A percentile compares a stretch with the other conserved stretches of the same genome.
Conservation (phyloP, 257 asterid genomes). For the Petunia axillaris region DNA sequence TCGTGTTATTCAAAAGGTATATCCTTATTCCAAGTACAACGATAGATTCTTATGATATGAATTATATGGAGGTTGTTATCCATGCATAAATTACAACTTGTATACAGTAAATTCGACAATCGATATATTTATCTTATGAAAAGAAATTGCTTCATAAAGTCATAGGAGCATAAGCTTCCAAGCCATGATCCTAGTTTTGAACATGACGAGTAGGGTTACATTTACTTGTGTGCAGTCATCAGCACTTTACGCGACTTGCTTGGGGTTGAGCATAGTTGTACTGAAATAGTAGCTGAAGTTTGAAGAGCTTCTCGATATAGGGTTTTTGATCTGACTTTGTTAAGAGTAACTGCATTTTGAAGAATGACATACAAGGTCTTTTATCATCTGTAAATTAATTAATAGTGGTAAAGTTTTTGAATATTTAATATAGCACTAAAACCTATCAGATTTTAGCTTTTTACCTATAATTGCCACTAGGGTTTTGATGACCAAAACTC, state of each 20-base stretch:
- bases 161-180: not conserved
- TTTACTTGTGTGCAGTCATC: not conserved
- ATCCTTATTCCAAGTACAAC: conserved; percentile 24
- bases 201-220: not conserved
- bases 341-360: not conserved
- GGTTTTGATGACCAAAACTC: conserved; percentile 12
- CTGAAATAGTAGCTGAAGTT: not conserved
- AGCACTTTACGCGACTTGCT: too few species aligned
- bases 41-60: not conserved
- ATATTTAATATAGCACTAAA: not conserved
- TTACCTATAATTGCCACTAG: not conserved
- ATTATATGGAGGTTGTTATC: not conserved
- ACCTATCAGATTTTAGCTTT: not conserved
- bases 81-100: not conserved
- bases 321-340: conserved; percentile 6
- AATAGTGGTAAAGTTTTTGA: not conserved
- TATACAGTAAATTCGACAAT: not conserved
- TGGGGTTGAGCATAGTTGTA: too few species aligned
- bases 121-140: not conserved
- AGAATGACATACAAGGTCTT: not conserved
- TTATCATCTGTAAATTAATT: not conserved
- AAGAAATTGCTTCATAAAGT: not conserved
- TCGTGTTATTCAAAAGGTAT: conserved; percentile 93
- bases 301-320: not conserved
- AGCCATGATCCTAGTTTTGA: conserved; percentile 7